Evolutionary conservation across 352 stramenopile species (phyloP).

Genomic region (Globisporangium polare): DNA sequence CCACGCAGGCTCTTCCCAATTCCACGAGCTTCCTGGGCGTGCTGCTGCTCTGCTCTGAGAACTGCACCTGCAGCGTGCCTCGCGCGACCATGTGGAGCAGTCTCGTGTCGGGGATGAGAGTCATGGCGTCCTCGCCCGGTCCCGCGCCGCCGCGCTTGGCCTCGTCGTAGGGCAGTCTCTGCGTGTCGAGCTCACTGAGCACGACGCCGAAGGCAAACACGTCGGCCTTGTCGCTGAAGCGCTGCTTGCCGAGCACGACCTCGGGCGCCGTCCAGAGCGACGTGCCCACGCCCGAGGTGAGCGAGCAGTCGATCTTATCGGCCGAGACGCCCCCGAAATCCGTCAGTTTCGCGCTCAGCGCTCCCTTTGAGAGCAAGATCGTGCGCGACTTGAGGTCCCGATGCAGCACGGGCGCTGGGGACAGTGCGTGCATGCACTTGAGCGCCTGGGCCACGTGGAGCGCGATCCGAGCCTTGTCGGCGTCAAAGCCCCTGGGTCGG

Average conservation of each 20-base stretch:
- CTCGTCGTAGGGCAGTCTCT: constrained; percentile 33
- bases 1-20: constrained; percentile 31
- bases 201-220: constrained; percentile 53
- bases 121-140: constrained; percentile 18
- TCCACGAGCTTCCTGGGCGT: constrained; percentile 16
- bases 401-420: constrained; percentile 29
- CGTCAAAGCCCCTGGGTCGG: constrained; percentile 31
- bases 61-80: constrained; percentile 31
- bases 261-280: constrained; percentile 56
- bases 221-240: constrained; percentile 43
- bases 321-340: constrained; percentile 49
- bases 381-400: constrained; percentile 53
- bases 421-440: constrained; percentile 41
- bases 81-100: constrained; percentile 38
- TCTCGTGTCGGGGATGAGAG: constrained; percentile 18
- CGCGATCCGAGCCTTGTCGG: constrained; percentile 49
- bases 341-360: constrained; percentile 46
- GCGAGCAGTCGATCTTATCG: constrained; percentile 30
- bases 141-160: constrained; percentile 12
- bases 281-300: constrained; percentile 45
- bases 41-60: constrained; percentile 29
- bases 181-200: constrained; percentile 41
- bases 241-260: constrained; percentile 37
- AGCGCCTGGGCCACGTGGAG: constrained; percentile 35
- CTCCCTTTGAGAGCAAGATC: constrained; percentile 27